Conservation (phyloP, 2,329 filamentous ascomycete genomes). For the Colletotrichum sojae region DNA sequence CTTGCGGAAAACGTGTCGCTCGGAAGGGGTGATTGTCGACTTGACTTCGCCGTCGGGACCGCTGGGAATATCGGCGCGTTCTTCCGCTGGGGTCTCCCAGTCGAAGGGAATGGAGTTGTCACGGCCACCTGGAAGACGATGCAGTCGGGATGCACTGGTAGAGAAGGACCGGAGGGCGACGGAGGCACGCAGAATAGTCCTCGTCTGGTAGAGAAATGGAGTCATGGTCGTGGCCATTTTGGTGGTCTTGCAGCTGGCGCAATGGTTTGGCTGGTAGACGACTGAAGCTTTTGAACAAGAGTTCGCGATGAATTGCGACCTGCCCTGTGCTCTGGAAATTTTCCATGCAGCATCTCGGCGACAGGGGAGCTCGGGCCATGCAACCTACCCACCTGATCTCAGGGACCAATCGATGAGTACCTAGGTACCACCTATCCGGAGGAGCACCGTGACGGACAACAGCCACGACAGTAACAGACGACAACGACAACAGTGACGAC, state of each 20-base stretch:
- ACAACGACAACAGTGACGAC: no score
- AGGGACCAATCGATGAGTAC: no score
- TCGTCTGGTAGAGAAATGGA: slow-evolving; percentile 81
- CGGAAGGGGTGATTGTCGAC: slow-evolving; percentile 71
- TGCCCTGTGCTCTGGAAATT: slow-evolving; percentile 9
- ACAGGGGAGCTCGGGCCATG: slow-evolving; percentile 31
- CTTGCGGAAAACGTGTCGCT: slow-evolving; percentile 71
- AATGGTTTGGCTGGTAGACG: neutral
- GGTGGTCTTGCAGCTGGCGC: neutral
- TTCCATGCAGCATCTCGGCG: slow-evolving; percentile 11
- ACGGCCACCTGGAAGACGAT: slow-evolving; percentile 42
- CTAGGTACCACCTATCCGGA: no score
- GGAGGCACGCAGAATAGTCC: slow-evolving; percentile 66
- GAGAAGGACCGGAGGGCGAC: slow-evolving; percentile 42
- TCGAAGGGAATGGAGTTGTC: slow-evolving; percentile 66
- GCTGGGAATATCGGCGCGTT: slow-evolving; percentile 42
- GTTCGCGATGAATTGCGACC: no score
- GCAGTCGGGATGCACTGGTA: slow-evolving; percentile 26
- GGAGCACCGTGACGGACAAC: no score
- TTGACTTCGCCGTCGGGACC: slow-evolving; percentile 42
- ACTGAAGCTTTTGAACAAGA: neutral
- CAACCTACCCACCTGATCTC: no score
- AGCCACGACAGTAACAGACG: no score
- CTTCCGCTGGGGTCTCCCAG: slow-evolving; percentile 51
- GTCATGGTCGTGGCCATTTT: slow-evolving; percentile 65